Evolutionary conservation across 192 early-diverging fungal species (phyloP).

Genomic region (Coemansia sp.): DNA sequence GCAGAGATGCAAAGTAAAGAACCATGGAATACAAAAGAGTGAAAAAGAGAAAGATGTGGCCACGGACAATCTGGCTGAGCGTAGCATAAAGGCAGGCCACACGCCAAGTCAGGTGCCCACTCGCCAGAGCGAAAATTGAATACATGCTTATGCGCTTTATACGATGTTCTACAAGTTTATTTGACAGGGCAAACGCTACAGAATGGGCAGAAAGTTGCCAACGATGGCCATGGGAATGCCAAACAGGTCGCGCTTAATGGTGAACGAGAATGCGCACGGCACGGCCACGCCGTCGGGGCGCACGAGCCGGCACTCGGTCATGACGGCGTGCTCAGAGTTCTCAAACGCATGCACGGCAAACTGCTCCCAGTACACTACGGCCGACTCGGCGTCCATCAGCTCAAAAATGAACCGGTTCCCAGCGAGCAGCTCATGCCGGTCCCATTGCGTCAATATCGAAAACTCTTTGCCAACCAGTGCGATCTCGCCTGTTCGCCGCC

Average conservation of each 20-base stretch:
- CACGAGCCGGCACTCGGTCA: slow-evolving; percentile 84
- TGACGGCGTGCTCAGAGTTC: slow-evolving; percentile 83
- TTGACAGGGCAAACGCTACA: slow-evolving; percentile 17
- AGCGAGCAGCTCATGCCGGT: slow-evolving; percentile 73
- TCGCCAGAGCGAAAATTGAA: background rate
- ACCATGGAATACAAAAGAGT: background rate
- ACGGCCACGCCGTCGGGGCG: slow-evolving; percentile 70
- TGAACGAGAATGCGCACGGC: slow-evolving; percentile 93
- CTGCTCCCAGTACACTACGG: slow-evolving; percentile 94
- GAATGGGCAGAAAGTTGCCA: slow-evolving; percentile 64
- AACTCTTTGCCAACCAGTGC: slow-evolving; percentile 96
- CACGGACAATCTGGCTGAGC: background rate
- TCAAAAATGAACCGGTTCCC: slow-evolving; percentile 54
- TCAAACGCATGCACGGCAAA: slow-evolving; percentile 92
- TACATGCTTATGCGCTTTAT: background rate
- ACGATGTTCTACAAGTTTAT: background rate
- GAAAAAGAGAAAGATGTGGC: background rate
- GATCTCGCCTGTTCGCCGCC: slow-evolving; percentile 96
- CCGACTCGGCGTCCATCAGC: slow-evolving; percentile 91
- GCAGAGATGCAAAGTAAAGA: slow-evolving; percentile 5
- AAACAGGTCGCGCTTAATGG: slow-evolving; percentile 96
- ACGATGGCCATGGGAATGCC: slow-evolving; percentile 87
- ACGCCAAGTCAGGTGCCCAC: slow-evolving; percentile 2
- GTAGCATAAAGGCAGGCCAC: slow-evolving; percentile 4
- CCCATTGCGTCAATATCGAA: slow-evolving; percentile 89